phyloP scores from a whole-genome alignment of 768 basidiomycete species.

The Lactarius pseudohatsudake region DNA sequence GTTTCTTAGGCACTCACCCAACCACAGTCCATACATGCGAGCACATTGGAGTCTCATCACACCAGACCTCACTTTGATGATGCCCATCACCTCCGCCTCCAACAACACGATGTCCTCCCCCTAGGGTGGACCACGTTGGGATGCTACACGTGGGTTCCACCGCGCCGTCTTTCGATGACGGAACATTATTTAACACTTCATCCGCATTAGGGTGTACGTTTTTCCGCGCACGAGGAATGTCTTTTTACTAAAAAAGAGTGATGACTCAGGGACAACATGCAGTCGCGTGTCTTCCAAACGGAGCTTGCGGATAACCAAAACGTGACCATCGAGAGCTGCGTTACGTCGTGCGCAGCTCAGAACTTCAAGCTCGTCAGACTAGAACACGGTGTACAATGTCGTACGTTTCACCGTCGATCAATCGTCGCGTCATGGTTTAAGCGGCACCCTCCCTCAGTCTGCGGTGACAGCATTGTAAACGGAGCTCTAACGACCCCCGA shows the following conservation, averaged over 20 bases:
- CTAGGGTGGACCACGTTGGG: slow-evolving; percentile 56
- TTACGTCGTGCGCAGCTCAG: slow-evolving; percentile 52
- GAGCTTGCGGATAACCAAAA: slow-evolving; percentile 40
- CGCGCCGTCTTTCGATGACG: slow-evolving; percentile 3
- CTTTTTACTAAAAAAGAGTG: background rate
- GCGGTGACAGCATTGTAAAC: slow-evolving; percentile 62
- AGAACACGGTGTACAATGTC: slow-evolving; percentile 57
- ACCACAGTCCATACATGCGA: slow-evolving; percentile 3
- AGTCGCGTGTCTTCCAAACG: slow-evolving; percentile 56
- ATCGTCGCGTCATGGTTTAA: background rate
- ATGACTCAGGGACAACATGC: slow-evolving; percentile 49
- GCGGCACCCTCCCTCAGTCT: slow-evolving; percentile 45
- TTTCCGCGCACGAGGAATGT: background rate
- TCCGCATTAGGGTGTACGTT: slow-evolving; percentile 47
- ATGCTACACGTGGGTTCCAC: slow-evolving; percentile 54
- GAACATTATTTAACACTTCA: slow-evolving; percentile 36
- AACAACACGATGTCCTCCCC: slow-evolving; percentile 40
- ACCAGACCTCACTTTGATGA: background rate
- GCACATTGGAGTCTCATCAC: background rate
- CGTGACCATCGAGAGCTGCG: slow-evolving; percentile 63
- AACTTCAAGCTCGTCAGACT: slow-evolving; percentile 67
- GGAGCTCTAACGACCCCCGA: slow-evolving; percentile 54
- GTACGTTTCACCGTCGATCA: slow-evolving; percentile 38
- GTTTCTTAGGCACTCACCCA: background rate
- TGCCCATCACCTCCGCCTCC: slow-evolving; percentile 2